Percentiles rank a stretch among this genome's conserved stretches.
Conservation (phyloP, 2,329 filamentous ascomycete genomes). For the Ceratocystis alfenasii region DNA sequence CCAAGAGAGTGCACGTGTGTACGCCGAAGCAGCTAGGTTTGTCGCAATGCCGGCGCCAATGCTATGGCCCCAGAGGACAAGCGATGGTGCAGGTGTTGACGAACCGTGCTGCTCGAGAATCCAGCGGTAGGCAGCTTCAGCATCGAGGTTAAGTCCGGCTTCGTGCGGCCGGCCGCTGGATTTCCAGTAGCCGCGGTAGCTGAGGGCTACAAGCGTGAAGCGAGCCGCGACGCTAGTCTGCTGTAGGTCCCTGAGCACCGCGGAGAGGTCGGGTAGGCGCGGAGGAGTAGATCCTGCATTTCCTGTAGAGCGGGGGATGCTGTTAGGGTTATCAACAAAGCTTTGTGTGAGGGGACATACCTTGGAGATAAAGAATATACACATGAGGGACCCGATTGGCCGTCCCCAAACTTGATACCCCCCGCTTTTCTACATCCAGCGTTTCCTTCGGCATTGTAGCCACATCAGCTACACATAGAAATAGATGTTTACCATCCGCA, state of each 20-base stretch:
- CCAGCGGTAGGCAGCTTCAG: constrained; percentile 53
- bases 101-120: constrained; percentile 35
- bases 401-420: constrained; percentile 19
- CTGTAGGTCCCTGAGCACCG: constrained; percentile 37
- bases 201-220: constrained; percentile 44
- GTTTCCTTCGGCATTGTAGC: constrained; percentile 20
- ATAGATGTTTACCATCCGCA: constrained; percentile 53
- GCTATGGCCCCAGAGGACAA: constrained; percentile 67
- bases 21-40: constrained; percentile 40
- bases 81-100: constrained; percentile 26
- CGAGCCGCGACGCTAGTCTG: constrained; percentile 30
- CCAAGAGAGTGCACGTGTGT: neutral
- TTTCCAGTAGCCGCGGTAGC: constrained; percentile 66
- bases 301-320: constrained; percentile 30
- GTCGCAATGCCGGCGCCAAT: constrained; percentile 62
- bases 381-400: constrained; percentile 26
- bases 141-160: constrained; percentile 55
- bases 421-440: constrained; percentile 5
- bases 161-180: constrained; percentile 61
- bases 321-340: neutral
- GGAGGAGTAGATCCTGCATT: constrained; percentile 49
- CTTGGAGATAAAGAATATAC: constrained; percentile 48
- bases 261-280: constrained; percentile 44
- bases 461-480: constrained; percentile 43
- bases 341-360: constrained; percentile 28